A percentile compares a stretch with the other conserved stretches of the same genome.
phyloP scores from a whole-genome alignment of 257 asterid genomes.

The Forsythia viridissima region DNA sequence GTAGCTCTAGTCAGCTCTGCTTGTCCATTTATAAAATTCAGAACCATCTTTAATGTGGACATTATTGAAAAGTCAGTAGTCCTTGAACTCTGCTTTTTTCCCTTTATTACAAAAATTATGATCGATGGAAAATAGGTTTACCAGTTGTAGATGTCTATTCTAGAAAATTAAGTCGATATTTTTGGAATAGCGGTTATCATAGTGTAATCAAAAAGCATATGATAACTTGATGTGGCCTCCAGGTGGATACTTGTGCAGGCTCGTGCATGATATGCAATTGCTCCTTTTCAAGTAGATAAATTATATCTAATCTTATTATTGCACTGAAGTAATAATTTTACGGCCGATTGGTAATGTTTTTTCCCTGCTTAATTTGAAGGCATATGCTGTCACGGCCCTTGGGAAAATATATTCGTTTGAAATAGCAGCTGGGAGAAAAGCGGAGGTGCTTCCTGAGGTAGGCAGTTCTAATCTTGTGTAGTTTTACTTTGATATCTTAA shows the following conservation, averaged over 20 bases:
- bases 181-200: background rate
- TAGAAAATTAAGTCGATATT: too few species aligned
- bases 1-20: background rate
- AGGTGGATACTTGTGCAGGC: background rate
- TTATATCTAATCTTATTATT: background rate
- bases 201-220: background rate
- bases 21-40: too few species aligned
- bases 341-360: constrained; percentile 12
- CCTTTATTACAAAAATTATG: too few species aligned
- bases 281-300: background rate
- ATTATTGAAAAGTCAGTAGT: background rate
- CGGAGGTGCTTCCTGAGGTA: constrained; percentile 93
- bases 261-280: background rate
- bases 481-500: constrained; percentile 9
- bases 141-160: background rate
- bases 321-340: constrained; percentile 14
- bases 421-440: constrained; percentile 86
- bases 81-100: background rate
- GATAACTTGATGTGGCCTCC: background rate
- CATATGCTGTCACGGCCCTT: constrained; percentile 85
- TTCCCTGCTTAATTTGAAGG: constrained; percentile 53
- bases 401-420: constrained; percentile 93
- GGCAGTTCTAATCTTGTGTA: constrained; percentile 13
- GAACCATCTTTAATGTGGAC: background rate
- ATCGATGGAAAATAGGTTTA: background rate